Conservation (phyloP, 768 basidiomycete genomes). For the Clitopilus hobsonii region DNA sequence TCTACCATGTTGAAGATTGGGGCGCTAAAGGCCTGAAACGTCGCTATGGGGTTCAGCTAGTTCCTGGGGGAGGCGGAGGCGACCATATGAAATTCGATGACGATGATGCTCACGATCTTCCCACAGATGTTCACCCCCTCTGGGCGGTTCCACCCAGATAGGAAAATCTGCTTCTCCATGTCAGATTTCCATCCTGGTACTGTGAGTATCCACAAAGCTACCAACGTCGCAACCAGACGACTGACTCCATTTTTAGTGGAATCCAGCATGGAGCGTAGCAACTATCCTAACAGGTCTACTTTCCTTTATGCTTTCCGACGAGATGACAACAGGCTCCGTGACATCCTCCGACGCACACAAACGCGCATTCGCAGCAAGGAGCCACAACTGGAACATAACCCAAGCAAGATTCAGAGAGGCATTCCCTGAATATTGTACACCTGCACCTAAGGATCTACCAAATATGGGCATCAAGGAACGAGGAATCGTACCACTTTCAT, state of each 20-base stretch:
- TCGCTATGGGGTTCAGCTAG: too few species aligned
- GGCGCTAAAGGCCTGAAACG: too few species aligned
- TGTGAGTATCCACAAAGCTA: conserved; percentile 42
- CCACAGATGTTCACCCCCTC: conserved; percentile 85
- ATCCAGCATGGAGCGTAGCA: conserved; percentile 92
- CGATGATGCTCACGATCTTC: not conserved
- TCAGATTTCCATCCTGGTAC: conserved; percentile 91
- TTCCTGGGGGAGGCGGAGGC: not conserved
- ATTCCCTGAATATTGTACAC: conserved; percentile 82
- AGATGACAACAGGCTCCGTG: conserved; percentile 94
- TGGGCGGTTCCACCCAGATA: conserved; percentile 86
- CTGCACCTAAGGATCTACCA: conserved; percentile 67
- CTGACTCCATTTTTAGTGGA: conserved; percentile 55
- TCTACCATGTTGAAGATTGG: too few species aligned
- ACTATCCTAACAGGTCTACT: conserved; percentile 92
- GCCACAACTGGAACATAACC: conserved; percentile 81
- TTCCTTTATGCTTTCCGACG: conserved; percentile 93
- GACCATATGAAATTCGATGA: not conserved
- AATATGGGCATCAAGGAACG: conserved; percentile 89
- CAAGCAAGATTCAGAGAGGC: conserved; percentile 82
- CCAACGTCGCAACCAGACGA: not conserved
- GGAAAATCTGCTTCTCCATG: conserved; percentile 98
- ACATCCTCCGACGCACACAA: conserved; percentile 79
- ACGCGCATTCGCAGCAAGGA: conserved; percentile 65
- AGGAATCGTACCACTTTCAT: conserved; percentile 33